Evolutionary conservation across 345 rosid species (phyloP).

Genomic region (Populus tremula): DNA sequence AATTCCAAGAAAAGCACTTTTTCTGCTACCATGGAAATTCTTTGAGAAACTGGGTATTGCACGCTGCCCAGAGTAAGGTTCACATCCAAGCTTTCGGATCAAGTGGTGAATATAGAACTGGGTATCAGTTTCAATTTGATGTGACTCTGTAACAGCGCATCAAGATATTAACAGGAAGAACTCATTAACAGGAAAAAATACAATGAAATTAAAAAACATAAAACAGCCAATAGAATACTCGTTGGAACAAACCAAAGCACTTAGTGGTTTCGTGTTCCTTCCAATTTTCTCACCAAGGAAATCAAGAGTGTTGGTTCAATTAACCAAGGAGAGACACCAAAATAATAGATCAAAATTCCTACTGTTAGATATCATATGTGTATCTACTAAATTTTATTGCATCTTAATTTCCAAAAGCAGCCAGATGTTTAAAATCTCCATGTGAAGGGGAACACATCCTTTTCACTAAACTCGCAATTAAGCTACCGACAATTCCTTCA

Average conservation of each 20-base stretch:
- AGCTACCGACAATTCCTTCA: conserved; percentile 57
- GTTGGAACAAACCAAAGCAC: neutral
- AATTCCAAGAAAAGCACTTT: conserved; percentile 42
- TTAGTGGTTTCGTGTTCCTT: neutral
- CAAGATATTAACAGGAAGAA: conserved; percentile 17
- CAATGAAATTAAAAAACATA: neutral
- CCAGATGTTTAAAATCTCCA: conserved; percentile 43
- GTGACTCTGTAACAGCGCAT: conserved; percentile 39
- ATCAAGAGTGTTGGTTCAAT: neutral
- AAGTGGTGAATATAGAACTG: conserved; percentile 67
- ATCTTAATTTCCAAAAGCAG: neutral
- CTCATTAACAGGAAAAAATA: neutral
- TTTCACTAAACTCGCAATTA: conserved; percentile 53
- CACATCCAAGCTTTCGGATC: conserved; percentile 73
- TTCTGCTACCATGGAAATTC: conserved; percentile 59
- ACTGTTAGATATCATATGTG: too few relatives aligned
- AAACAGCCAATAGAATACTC: conserved; percentile 2
- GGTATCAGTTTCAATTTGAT: conserved; percentile 33
- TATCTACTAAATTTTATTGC: neutral
- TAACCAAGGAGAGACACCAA: neutral
- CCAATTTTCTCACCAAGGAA: neutral
- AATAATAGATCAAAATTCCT: neutral
- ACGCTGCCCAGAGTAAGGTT: conserved; percentile 68
- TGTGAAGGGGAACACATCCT: conserved; percentile 57
- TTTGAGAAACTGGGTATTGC: conserved; percentile 60